Base-by-base conservation (phyloP, 495 filamentous ascomycete genomes). In the Aspergillus carlsbadensis region DNA sequence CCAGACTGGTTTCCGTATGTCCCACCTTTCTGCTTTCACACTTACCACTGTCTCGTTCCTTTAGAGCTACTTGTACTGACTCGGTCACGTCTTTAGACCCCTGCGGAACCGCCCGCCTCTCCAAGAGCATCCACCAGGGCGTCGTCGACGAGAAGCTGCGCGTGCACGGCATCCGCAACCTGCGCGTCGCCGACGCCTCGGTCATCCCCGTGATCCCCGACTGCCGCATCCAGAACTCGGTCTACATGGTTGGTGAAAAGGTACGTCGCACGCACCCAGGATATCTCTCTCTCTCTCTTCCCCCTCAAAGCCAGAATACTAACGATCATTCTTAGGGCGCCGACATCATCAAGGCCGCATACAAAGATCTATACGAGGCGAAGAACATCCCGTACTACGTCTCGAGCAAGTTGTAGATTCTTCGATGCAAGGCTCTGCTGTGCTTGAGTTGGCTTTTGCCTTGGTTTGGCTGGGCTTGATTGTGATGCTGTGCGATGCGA, bases 201-300 rank as follows among this genome's bases (percentile, higher is more conserved):
- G 58, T 73, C 7, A 68, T 73, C 11, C 73, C 73, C 8, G 64
- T 71, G 10, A 72, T 77, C 50, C 70, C 72, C 10, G 72, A 72
- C 45, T 72, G 71, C 41, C 72, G 71, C 17, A 73, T 72, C 29
- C 72, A 75, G 39, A 74, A 72, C 55, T 70, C 80, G 11, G 79
- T 85, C 2, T 85, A 85, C 52, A 80, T 80, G 78, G 65, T 84
- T 63, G 82, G 72, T 39, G 82, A 86, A 59, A 83, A 83, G 76
- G 26, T 29, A 8, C 3, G 26, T 8, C 26, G 8, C 3, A 3
- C 26, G 3, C 26, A 29, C 26, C 3, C 8, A 29, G 4, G 3
- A 8, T 29, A 29, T 29, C 26, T 8, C 26, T 29, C 26, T 3
- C n/a, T n/a, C n/a, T n/a, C n/a, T n/a, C n/a, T n/a, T n/a, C n/a